phyloP scores from a whole-genome alignment of 2,329 filamentous ascomycete species.

The Aspergillus niger region DNA sequence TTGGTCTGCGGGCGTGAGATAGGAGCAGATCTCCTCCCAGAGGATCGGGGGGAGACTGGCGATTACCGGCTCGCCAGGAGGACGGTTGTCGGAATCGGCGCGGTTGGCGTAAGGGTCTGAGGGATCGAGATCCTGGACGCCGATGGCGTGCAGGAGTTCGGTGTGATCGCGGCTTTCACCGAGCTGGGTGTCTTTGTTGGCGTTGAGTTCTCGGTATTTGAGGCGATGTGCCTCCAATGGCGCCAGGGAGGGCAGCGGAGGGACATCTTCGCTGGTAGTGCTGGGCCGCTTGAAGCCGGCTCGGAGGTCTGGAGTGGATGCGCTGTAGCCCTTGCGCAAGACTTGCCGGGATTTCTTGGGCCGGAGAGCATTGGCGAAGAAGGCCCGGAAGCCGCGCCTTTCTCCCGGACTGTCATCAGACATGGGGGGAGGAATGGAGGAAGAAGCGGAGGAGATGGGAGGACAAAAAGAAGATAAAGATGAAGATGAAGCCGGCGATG shows the following conservation, averaged over 20 bases:
- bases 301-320: constrained; percentile 33
- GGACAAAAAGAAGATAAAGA: background rate
- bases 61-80: constrained; percentile 46
- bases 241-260: constrained; percentile 34
- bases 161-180: constrained; percentile 42
- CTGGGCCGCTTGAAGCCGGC: constrained; percentile 21
- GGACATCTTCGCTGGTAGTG: constrained; percentile 27
- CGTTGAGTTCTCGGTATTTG: constrained; percentile 34
- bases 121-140: constrained; percentile 34
- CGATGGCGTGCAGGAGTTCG: constrained; percentile 38
- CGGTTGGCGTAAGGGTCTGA: constrained; percentile 17
- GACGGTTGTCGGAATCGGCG: constrained; percentile 25
- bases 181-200: constrained; percentile 37
- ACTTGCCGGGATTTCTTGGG: constrained; percentile 42
- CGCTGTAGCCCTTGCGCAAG: constrained; percentile 34
- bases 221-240: constrained; percentile 38
- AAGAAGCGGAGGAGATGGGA: background rate
- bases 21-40: constrained; percentile 50
- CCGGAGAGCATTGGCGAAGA: constrained; percentile 33
- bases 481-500: background rate
- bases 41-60: constrained; percentile 48
- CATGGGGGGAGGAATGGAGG: constrained; percentile 23
- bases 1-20: constrained; percentile 49
- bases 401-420: constrained; percentile 36
- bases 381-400: constrained; percentile 32